Evolutionary conservation across 495 filamentous ascomycete genomes (phyloP), one percentile per base, ranked within the genome.

Genomic region (Penicillium herquei): DNA sequence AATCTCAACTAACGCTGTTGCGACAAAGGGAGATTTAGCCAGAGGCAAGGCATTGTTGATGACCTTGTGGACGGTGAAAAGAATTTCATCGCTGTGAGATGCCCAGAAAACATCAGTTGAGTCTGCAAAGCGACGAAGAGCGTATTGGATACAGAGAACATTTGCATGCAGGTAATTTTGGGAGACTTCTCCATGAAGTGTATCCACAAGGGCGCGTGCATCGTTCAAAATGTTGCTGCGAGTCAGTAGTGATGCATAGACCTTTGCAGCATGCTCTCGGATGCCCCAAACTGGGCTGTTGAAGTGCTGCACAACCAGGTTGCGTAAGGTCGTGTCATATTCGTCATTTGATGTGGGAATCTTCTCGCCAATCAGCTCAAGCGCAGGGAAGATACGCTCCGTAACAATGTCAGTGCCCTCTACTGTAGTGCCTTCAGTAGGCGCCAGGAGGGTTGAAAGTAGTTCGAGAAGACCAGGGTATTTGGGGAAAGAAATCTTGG

Each of bases 211-310:
- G 3, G 56, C 39, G 7, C 59, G 62, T 13, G 88, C 67, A 17
- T 78, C 78, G 3, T 65, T 52, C 3, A 80, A 60, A 63, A 85
- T 84, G n/a, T 81, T 68, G 6, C 70, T 54, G 13, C 75, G 67
- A 4, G 83, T 67, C 37, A 89, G 63, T 40, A 92, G 76, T n/a
- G 82, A 83, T 49, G 84, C 84, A 55, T 90, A 79, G 8, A 92
- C 89, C 39, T 88, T 82, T 6, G 93, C 92, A 12, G 93, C 90
- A 57, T 96, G 92, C 64, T 96, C 92, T 51, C 94, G 81, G 17
- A 98, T 86, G 61, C 90, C 86, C 94, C 92, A 98, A 13, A 91
- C 79, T 2, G 80, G 78, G 57, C 87, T 92, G n/a, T 79, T 81
- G 31, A 92, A 74, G 37, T 79, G 72, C 49, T 67, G 59, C 5